phyloP scores from a whole-genome alignment of 768 basidiomycete genomes.

The Chalciporus sphaerocephalus region DNA sequence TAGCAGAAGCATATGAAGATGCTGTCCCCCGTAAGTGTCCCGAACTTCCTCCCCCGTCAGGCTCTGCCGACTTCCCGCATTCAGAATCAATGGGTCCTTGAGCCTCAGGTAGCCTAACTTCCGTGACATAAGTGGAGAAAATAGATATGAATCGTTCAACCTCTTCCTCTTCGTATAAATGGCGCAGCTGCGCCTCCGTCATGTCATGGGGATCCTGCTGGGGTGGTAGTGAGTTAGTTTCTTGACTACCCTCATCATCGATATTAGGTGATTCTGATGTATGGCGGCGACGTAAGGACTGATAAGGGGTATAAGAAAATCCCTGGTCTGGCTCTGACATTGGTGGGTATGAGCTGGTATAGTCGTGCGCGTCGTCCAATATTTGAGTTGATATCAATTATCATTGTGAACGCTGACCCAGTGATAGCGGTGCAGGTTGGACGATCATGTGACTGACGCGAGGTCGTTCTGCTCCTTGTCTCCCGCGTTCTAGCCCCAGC shows the following conservation, averaged over 20 bases:
- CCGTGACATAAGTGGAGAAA: constrained; percentile 61
- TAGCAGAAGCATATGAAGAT: not conserved
- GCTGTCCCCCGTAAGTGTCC: not conserved
- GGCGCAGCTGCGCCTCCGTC: constrained; percentile 51
- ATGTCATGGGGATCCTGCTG: constrained; percentile 28
- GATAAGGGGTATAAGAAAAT: not conserved
- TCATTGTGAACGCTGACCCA: not conserved
- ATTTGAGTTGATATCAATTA: constrained; percentile 5
- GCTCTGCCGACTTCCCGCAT: constrained; percentile 19
- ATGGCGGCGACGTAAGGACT: not conserved
- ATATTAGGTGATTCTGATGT: not conserved
- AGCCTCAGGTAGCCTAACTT: constrained; percentile 45
- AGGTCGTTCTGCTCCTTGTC: too few relatives aligned
- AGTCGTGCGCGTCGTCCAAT: too few relatives aligned
- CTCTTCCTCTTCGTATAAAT: constrained; percentile 61
- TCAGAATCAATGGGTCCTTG: constrained; percentile 21
- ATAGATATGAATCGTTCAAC: constrained; percentile 54
- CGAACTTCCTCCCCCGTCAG: not conserved
- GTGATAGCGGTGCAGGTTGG: too few relatives aligned
- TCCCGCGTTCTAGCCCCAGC: too few relatives aligned
- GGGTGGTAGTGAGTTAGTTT: not conserved
- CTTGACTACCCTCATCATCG: too few relatives aligned
- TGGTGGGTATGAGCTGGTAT: too few relatives aligned
- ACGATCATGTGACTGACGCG: too few relatives aligned
- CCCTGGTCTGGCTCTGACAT: not conserved